Evolutionary conservation across 371 early-diverging fungal genomes (phyloP).

Genomic region (Parasitella parasitica): DNA sequence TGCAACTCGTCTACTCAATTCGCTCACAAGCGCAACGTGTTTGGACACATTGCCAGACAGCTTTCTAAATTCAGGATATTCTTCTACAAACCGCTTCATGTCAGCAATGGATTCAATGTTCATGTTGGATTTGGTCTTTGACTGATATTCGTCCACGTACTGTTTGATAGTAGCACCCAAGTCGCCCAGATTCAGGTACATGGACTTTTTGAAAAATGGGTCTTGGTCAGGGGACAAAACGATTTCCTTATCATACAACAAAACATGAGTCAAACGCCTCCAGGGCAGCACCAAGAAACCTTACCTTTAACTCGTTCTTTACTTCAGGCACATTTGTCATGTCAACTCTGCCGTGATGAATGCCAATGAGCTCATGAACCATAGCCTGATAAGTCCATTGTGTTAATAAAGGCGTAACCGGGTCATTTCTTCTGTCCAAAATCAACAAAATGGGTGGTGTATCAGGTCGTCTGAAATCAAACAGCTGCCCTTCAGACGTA

Average conservation of each 20-base stretch:
- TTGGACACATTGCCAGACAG: conserved; percentile 94
- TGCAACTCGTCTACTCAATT: conserved; percentile 82
- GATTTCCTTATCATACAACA: conserved; percentile 66
- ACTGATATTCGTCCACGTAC: conserved; percentile 92
- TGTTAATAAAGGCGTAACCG: conserved; percentile 94
- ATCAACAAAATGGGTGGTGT: conserved; percentile 88
- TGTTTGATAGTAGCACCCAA: conserved; percentile 90
- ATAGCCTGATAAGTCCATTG: conserved; percentile 99
- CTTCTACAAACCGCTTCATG: conserved; percentile 98
- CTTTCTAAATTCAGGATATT: conserved; percentile 95
- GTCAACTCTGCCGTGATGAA: conserved; percentile 93
- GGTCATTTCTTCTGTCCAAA: conserved; percentile 95
- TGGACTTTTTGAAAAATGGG: conserved; percentile 84
- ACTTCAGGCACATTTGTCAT: conserved; percentile 81
- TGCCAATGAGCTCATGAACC: conserved; percentile 96
- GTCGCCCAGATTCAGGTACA: conserved; percentile 92
- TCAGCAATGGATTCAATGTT: conserved; percentile 93
- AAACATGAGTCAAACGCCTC: not conserved
- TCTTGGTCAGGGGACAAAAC: conserved; percentile 89
- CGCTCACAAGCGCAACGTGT: conserved; percentile 94
- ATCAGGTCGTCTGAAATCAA: conserved; percentile 79
- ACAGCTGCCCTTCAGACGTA: conserved; percentile 78
- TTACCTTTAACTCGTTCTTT: conserved; percentile 78
- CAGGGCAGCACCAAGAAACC: not conserved
- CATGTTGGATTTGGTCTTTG: conserved; percentile 82